Conservation (phyloP, 176 grass and related monocot species). For the Otatea glauca region DNA sequence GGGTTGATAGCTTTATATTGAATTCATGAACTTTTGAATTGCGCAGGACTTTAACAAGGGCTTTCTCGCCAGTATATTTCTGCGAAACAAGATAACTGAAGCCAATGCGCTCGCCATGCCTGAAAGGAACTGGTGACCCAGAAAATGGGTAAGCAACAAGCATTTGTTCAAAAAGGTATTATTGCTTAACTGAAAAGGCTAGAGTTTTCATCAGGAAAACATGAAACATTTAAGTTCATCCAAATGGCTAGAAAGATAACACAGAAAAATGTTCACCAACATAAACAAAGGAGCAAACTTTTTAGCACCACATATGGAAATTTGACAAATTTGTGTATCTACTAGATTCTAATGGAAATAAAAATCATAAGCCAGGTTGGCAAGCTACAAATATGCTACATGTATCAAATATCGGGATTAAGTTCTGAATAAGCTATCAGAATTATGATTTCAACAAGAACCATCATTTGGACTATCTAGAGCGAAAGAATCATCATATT, state of each 20-base stretch:
- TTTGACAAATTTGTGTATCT: not conserved
- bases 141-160: conserved; percentile 27
- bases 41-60: conserved; percentile 75
- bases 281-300: not conserved
- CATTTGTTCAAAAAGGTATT: conserved; percentile 11
- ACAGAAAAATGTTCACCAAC: not conserved
- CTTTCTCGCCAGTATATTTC: conserved; percentile 95
- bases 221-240: not conserved
- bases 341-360: conserved; percentile 13
- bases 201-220: not conserved
- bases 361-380: not conserved
- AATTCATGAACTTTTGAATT: conserved; percentile 79
- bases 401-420: not conserved
- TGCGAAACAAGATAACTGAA: conserved; percentile 98
- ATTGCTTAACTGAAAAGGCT: not conserved
- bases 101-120: conserved; percentile 95
- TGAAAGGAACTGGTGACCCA: conserved; percentile 78
- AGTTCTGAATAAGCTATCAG: not conserved
- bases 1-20: conserved; percentile 81
- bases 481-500: not conserved
- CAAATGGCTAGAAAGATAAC: not conserved
- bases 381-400: not conserved
- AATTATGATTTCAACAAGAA: conserved; percentile 20
- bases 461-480: not conserved
- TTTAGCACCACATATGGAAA: conserved; percentile 1